Percentiles rank a stretch among this genome's conserved stretches.
Conservation (phyloP, 2,329 filamentous ascomycete genomes). For the Sarocladium brachiariae region DNA sequence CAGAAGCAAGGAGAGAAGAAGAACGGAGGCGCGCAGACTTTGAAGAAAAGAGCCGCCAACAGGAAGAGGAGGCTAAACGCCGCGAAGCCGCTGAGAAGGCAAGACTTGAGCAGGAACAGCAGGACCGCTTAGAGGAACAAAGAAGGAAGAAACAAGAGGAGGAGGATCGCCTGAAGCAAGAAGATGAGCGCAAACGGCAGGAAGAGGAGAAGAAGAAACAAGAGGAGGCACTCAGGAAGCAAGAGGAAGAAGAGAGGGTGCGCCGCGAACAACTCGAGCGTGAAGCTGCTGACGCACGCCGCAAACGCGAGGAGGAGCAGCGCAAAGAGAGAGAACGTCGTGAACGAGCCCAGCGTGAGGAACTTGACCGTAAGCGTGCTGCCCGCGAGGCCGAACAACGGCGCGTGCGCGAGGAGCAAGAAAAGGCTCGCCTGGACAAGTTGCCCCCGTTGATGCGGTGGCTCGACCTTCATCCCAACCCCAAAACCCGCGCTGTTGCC, state of each 20-base stretch:
- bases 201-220: conserved; percentile 25
- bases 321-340: conserved; percentile 42
- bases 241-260: conserved; percentile 11
- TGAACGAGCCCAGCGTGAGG: conserved; percentile 36
- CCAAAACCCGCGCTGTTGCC: conserved; percentile 43
- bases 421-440: conserved; percentile 46
- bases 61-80: conserved; percentile 12
- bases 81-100: conserved; percentile 26
- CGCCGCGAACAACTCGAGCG: conserved; percentile 30
- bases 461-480: conserved; percentile 47
- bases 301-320: conserved; percentile 45
- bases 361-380: conserved; percentile 40
- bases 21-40: conserved; percentile 16
- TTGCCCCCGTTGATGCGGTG: conserved; percentile 55
- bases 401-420: conserved; percentile 46
- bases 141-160: conserved; percentile 21
- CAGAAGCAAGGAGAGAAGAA: conserved; percentile 24
- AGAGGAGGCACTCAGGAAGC: conserved; percentile 18
- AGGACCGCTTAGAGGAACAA: conserved; percentile 8
- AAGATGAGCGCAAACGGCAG: conserved; percentile 27
- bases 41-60: conserved; percentile 12
- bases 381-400: conserved; percentile 46
- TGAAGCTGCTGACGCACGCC: conserved; percentile 41
- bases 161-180: conserved; percentile 25
- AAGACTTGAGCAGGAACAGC: conserved; percentile 13